Conservation (phyloP, 2,329 filamentous ascomycete species). For the Penicillium sp. region DNA sequence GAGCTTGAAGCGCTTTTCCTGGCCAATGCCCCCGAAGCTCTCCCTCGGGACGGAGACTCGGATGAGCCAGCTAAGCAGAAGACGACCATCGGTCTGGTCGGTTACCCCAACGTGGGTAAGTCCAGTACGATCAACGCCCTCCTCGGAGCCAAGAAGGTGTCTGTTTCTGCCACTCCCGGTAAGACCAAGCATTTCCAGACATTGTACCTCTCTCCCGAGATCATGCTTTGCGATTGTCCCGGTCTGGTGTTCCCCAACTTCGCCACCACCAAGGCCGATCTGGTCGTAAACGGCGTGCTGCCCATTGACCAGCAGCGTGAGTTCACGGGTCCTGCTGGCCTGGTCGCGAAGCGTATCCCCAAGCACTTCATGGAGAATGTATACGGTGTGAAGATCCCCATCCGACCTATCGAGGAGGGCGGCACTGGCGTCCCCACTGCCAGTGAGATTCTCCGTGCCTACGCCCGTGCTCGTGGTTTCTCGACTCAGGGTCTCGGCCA, state of each 20-base stretch:
- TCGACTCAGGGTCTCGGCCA: slow-evolving; percentile 82
- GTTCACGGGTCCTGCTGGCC: slow-evolving; percentile 75
- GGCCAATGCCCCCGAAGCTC: slow-evolving; percentile 60
- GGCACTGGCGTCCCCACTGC: slow-evolving; percentile 82
- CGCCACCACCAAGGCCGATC: slow-evolving; percentile 88
- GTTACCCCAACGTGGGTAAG: slow-evolving; percentile 98
- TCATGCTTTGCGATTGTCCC: slow-evolving; percentile 94
- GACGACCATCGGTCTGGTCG: slow-evolving; percentile 85
- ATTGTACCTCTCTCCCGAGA: slow-evolving; percentile 82
- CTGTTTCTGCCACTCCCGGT: slow-evolving; percentile 91
- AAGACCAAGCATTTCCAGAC: slow-evolving; percentile 99
- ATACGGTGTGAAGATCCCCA: slow-evolving; percentile 86
- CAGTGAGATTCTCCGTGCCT: slow-evolving; percentile 77
- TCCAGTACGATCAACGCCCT: slow-evolving; percentile 98
- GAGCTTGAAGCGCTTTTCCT: slow-evolving; percentile 89
- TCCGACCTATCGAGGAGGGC: slow-evolving; percentile 78
- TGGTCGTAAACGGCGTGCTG: slow-evolving; percentile 90
- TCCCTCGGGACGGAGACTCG: slow-evolving; percentile 40
- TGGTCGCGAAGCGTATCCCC: slow-evolving; percentile 81
- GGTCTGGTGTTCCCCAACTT: slow-evolving; percentile 99
- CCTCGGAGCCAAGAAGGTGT: slow-evolving; percentile 98
- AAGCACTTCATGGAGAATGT: slow-evolving; percentile 83
- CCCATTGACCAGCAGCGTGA: slow-evolving; percentile 96
- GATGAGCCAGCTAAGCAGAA: slow-evolving; percentile 53
- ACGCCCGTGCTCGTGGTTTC: slow-evolving; percentile 85